Evolutionary conservation across 179 eudicot species (phyloP).

Genomic region (Beta lomatogona): DNA sequence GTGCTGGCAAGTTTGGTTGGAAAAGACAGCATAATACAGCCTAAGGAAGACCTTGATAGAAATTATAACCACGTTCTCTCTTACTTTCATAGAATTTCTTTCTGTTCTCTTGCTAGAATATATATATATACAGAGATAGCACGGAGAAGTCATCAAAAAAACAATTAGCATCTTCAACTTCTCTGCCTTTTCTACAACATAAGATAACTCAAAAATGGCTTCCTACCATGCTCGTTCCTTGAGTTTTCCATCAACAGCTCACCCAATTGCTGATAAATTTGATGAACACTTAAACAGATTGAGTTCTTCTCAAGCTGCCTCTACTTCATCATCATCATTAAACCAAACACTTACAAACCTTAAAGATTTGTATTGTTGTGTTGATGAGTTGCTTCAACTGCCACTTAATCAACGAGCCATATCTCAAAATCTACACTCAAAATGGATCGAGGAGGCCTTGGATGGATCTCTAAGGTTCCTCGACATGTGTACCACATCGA

Average conservation of each 20-base stretch:
- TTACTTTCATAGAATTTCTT: slow-evolving; percentile 9
- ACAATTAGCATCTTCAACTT: neutral
- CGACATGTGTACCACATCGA: slow-evolving; percentile 33
- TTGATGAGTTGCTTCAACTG: slow-evolving; percentile 12
- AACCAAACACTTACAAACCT: slow-evolving; percentile 4
- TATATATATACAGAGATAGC: neutral
- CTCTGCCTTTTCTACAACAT: neutral
- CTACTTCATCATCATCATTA: neutral
- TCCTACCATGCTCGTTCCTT: neutral
- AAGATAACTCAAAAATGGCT: neutral
- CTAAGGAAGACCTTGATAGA: slow-evolving; percentile 3
- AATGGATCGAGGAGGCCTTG: slow-evolving; percentile 4
- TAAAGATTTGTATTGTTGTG: slow-evolving; percentile 5
- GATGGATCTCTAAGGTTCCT: slow-evolving; percentile 36
- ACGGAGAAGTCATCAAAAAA: neutral
- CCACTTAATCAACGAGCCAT: neutral
- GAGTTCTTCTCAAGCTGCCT: slow-evolving; percentile 1
- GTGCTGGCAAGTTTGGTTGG: neutral
- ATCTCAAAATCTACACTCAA: neutral
- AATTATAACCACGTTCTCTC: neutral
- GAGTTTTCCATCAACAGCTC: neutral
- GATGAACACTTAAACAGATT: neutral
- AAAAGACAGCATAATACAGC: neutral
- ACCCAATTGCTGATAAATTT: slow-evolving; percentile 7
- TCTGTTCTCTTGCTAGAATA: slow-evolving; percentile 15